Evolutionary conservation across 768 basidiomycete species (phyloP).

Genomic region (Mrakia frigida): DNA sequence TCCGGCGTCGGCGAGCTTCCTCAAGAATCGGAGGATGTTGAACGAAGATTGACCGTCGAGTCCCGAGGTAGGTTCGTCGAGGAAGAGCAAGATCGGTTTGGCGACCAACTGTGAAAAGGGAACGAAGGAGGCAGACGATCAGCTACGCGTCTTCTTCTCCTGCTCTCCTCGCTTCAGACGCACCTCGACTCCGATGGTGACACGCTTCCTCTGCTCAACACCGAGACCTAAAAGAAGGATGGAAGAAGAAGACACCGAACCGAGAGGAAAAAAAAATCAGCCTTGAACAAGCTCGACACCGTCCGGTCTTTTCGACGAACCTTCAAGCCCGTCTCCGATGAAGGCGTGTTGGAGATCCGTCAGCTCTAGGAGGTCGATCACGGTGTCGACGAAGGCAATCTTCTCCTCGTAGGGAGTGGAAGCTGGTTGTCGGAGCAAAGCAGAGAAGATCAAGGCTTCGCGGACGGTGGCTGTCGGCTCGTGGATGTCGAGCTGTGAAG

Average conservation of each 20-base stretch:
- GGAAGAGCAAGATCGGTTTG: conserved; percentile 49
- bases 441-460: conserved; percentile 48
- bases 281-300: not conserved
- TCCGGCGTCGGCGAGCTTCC: conserved; percentile 68
- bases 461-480: conserved; percentile 45
- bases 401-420: conserved; percentile 42
- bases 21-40: conserved; percentile 66
- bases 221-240: not conserved
- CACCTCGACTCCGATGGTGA: conserved; percentile 46
- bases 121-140: not conserved
- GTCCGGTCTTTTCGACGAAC: not conserved
- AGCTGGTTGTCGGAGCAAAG: conserved; percentile 47
- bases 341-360: not conserved
- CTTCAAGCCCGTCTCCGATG: not conserved
- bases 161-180: not conserved
- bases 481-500: not conserved
- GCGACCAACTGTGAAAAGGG: conserved; percentile 38
- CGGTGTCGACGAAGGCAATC: conserved; percentile 47
- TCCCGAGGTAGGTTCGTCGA: conserved; percentile 51
- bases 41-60: conserved; percentile 78
- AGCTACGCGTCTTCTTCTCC: not conserved
- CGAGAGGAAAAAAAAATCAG: not conserved
- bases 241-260: not conserved
- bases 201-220: conserved; percentile 38
- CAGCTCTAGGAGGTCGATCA: conserved; percentile 12